These are phyloP conservation scores for Amanita phalloides DNA, from an alignment of 768 basidiomycete genomes.

Conservation along the genomic window DNA sequence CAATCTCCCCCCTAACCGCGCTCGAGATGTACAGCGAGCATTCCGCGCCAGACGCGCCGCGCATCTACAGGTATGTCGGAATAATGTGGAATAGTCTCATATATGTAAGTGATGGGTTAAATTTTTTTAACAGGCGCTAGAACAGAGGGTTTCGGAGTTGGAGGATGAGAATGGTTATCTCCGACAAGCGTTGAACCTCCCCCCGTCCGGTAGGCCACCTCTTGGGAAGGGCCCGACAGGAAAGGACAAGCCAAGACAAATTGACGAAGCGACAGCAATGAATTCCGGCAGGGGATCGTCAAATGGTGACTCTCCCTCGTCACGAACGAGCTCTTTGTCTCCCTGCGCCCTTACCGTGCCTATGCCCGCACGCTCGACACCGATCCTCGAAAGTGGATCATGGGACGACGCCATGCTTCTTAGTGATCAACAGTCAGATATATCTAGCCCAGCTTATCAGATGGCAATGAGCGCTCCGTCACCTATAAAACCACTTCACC, in stretches of 20 bases:
- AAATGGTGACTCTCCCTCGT: conserved; percentile 31
- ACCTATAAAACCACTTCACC: conserved; percentile 31
- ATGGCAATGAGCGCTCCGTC: conserved; percentile 34
- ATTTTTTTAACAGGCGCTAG: conserved; percentile 51
- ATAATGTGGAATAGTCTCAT: conserved; percentile 30
- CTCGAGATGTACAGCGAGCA: conserved; percentile 81
- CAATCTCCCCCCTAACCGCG: conserved; percentile 70
- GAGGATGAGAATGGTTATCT: conserved; percentile 77
- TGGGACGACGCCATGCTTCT: conserved; percentile 54
- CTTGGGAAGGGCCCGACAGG: conserved; percentile 83
- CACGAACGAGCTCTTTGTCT: conserved; percentile 53
- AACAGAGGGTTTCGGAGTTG: conserved; percentile 69
- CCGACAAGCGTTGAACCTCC: conserved; percentile 60
- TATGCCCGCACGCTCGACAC: conserved; percentile 34
- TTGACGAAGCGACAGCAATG: conserved; percentile 21
- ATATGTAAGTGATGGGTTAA: conserved; percentile 8
- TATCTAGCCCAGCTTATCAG: conserved; percentile 33
- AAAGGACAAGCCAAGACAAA: conserved; percentile 63
- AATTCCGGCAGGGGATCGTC: conserved; percentile 34
- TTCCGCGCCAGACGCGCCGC: conserved; percentile 85
- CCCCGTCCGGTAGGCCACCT: conserved; percentile 59
- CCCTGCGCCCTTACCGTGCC: conserved; percentile 46
- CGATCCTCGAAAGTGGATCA: conserved; percentile 34
- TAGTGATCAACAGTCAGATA: conserved; percentile 30
- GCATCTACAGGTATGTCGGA: conserved; percentile 55